phyloP scores from a whole-genome alignment of 768 basidiomycete genomes.

The Collybiopsis luxurians region DNA sequence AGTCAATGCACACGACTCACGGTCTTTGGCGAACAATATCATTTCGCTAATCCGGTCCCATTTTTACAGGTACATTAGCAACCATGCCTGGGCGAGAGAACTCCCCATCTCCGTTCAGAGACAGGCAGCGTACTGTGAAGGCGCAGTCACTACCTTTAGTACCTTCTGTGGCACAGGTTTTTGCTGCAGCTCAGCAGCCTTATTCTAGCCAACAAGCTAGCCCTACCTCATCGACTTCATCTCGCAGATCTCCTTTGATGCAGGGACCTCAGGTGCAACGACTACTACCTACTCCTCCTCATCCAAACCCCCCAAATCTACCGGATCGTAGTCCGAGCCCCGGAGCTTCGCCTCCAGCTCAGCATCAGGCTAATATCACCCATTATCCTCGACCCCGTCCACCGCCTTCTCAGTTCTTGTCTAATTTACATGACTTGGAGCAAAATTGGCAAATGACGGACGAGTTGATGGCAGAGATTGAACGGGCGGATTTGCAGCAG shows the following conservation, averaged over 20 bases:
- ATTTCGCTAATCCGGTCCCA: slow-evolving; percentile 4
- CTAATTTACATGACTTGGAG: slow-evolving; percentile 51
- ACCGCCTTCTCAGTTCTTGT: slow-evolving; percentile 52
- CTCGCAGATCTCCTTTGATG: slow-evolving; percentile 36
- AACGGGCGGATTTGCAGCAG: slow-evolving; percentile 66
- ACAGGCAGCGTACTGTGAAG: slow-evolving; percentile 54
- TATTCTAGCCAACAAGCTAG: slow-evolving; percentile 41
- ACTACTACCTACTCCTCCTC: slow-evolving; percentile 43
- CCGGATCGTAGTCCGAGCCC: slow-evolving; percentile 20
- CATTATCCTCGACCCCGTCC: slow-evolving; percentile 67
- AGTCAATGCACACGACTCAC: neutral
- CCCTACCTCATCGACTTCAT: slow-evolving; percentile 40
- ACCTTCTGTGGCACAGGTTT: slow-evolving; percentile 54
- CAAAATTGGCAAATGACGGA: slow-evolving; percentile 68
- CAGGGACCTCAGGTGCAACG: slow-evolving; percentile 28
- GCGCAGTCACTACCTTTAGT: slow-evolving; percentile 62
- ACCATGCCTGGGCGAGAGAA: slow-evolving; percentile 41
- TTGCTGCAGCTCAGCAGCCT: slow-evolving; percentile 37
- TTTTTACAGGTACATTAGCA: slow-evolving; percentile 35
- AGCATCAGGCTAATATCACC: slow-evolving; percentile 26
- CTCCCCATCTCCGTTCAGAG: slow-evolving; percentile 47
- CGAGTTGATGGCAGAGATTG: slow-evolving; percentile 69
- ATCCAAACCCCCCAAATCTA: slow-evolving; percentile 32
- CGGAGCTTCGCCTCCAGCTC: slow-evolving; percentile 16
- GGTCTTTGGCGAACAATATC: neutral